A percentile compares a stretch with the other conserved stretches of the same genome.
Evolutionary conservation across 306 rosid species (phyloP).

Genomic region (Glycine latifolia): DNA sequence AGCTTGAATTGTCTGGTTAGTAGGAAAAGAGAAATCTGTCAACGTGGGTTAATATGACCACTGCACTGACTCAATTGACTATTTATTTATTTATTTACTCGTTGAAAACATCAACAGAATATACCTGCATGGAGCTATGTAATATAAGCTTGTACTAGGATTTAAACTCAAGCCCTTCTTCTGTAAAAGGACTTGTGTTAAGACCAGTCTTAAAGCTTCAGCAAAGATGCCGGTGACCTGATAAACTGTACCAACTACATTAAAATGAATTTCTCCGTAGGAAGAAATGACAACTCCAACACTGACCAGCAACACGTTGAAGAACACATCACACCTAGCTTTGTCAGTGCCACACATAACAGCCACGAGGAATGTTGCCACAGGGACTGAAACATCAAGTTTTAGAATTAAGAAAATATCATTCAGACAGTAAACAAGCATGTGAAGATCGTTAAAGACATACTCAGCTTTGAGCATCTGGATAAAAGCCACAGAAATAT

Average conservation of each 20-base stretch:
- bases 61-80: background rate
- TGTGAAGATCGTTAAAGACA: constrained; percentile 42
- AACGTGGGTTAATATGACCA: background rate
- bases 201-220: constrained; percentile 94
- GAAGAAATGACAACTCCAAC: constrained; percentile 96
- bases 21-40: background rate
- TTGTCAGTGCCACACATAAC: constrained; percentile 89
- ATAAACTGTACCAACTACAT: constrained; percentile 87
- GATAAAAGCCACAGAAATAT: constrained; percentile 95
- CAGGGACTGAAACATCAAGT: constrained; percentile 83
- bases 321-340: constrained; percentile 92
- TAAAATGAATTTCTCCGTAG: constrained; percentile 95
- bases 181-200: constrained; percentile 94
- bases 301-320: constrained; percentile 94
- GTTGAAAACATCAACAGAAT: too few relatives aligned
- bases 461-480: constrained; percentile 99
- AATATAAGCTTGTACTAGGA: constrained; percentile 92
- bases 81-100: constrained; percentile 22
- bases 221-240: constrained; percentile 96
- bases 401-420: constrained; percentile 31
- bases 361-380: constrained; percentile 93
- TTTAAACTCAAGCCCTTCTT: constrained; percentile 93
- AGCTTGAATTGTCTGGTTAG: background rate
- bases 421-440: constrained; percentile 21
- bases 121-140: constrained; percentile 98